Evolutionary conservation across 2,329 filamentous ascomycete species (phyloP).

Genomic region (Diaporthe longicolla): DNA sequence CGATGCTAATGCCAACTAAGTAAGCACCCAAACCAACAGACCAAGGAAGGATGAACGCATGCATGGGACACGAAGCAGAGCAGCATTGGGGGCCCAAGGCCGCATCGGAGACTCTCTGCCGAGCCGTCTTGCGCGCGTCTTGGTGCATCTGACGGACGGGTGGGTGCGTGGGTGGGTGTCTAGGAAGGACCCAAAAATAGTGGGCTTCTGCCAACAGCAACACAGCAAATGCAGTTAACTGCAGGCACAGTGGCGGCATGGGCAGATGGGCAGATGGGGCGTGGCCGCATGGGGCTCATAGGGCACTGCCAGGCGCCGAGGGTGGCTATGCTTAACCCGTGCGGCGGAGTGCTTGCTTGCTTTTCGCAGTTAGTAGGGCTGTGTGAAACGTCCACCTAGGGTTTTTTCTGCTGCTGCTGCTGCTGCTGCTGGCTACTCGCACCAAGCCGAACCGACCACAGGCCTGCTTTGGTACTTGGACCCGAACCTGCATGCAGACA

Average conservation of each 20-base stretch:
- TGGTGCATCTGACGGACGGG: neutral
- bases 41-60: neutral
- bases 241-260: neutral
- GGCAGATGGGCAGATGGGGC: too few species aligned
- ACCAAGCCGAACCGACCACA: neutral
- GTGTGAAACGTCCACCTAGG: slow-evolving; percentile 25
- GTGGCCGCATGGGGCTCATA: neutral
- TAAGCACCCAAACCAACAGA: slow-evolving; percentile 26
- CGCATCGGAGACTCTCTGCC: slow-evolving; percentile 33
- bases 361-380: slow-evolving; percentile 23
- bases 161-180: neutral
- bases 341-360: slow-evolving; percentile 38
- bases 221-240: neutral
- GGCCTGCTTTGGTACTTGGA: neutral
- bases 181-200: slow-evolving; percentile 34
- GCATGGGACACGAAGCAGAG: slow-evolving; percentile 6
- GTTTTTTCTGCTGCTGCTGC: neutral
- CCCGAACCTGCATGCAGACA: slow-evolving; percentile 32
- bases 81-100: slow-evolving; percentile 28
- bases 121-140: slow-evolving; percentile 10
- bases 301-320: slow-evolving; percentile 25
- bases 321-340: slow-evolving; percentile 36
- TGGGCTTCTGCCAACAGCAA: slow-evolving; percentile 15
- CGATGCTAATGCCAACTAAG: too few species aligned
- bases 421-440: neutral